These are phyloP conservation scores for Nannizziopsis barbatae DNA, from an alignment of 2,329 filamentous ascomycete genomes.

Conservation along the genomic window DNA sequence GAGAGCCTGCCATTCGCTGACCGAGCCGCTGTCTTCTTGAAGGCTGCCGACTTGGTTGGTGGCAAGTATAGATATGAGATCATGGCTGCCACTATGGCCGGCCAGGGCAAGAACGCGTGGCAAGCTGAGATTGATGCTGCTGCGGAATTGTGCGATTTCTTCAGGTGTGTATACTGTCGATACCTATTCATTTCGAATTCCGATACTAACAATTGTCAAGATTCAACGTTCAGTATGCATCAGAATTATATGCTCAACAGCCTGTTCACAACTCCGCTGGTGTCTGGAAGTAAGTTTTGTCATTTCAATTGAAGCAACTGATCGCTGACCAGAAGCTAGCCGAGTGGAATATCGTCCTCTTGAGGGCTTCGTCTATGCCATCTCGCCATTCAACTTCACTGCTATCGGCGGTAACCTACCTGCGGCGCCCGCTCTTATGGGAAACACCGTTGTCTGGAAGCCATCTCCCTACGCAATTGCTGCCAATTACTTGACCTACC, in stretches of 20 bases:
- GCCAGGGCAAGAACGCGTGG: slow-evolving; percentile 97
- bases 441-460: slow-evolving; percentile 95
- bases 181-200: not conserved
- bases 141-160: slow-evolving; percentile 83
- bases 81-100: slow-evolving; percentile 91
- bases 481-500: slow-evolving; percentile 83
- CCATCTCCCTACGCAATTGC: slow-evolving; percentile 80
- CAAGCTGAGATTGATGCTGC: slow-evolving; percentile 98
- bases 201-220: slow-evolving; percentile 18
- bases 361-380: slow-evolving; percentile 90
- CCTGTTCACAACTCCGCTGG: slow-evolving; percentile 71
- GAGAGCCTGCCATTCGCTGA: slow-evolving; percentile 79
- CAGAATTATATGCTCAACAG: slow-evolving; percentile 81
- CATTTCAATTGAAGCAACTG: not conserved
- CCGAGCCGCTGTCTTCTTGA: slow-evolving; percentile 84
- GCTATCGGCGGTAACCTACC: slow-evolving; percentile 83
- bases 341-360: slow-evolving; percentile 78
- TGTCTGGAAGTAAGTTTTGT: slow-evolving; percentile 60
- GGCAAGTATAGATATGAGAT: slow-evolving; percentile 94
- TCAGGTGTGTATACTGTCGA: slow-evolving; percentile 45
- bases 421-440: slow-evolving; percentile 72
- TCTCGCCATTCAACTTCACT: slow-evolving; percentile 95
- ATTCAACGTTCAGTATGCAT: slow-evolving; percentile 88
- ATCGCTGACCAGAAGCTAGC: slow-evolving; percentile 25
- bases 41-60: slow-evolving; percentile 81